These are phyloP conservation scores for Flaveria sonorensis DNA, from an alignment of 129 eudicot genomes.

Conservation along the genomic window DNA sequence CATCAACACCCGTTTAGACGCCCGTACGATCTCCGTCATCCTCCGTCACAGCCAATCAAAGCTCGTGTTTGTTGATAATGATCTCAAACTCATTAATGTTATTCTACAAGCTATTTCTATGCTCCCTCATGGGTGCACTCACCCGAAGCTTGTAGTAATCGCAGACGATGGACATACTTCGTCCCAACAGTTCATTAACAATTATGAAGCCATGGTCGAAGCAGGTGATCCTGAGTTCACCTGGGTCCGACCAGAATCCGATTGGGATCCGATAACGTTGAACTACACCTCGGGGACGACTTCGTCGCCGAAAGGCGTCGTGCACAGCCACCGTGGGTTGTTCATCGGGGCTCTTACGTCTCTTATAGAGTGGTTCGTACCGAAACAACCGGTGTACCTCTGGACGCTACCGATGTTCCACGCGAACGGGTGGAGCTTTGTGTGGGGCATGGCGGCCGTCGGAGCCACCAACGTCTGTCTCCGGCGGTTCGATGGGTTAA, in stretches of 20 bases:
- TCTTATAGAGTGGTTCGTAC: neutral
- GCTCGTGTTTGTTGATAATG: neutral
- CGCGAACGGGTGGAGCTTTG: neutral
- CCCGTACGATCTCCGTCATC: conserved; percentile 46
- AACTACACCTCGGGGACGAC: conserved; percentile 17
- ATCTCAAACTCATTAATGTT: neutral
- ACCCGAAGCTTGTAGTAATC: neutral
- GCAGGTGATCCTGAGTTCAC: neutral
- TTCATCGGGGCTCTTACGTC: neutral
- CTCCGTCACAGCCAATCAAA: conserved; percentile 48
- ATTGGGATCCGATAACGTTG: neutral
- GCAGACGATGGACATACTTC: neutral
- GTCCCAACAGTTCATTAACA: neutral
- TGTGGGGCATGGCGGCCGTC: neutral
- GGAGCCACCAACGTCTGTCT: neutral
- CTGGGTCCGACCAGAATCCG: neutral
- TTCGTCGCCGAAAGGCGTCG: conserved; percentile 3
- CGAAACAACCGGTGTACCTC: neutral
- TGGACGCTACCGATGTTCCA: conserved; percentile 17
- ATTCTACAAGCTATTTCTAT: neutral
- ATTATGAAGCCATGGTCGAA: conserved; percentile 1
- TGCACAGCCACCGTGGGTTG: neutral
- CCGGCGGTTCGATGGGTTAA: neutral
- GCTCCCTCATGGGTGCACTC: neutral
- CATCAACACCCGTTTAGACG: conserved; percentile 58